These are phyloP conservation scores for Nannochloris sp. DNA, from an alignment of 139 green algal species.

Conservation along the genomic window DNA sequence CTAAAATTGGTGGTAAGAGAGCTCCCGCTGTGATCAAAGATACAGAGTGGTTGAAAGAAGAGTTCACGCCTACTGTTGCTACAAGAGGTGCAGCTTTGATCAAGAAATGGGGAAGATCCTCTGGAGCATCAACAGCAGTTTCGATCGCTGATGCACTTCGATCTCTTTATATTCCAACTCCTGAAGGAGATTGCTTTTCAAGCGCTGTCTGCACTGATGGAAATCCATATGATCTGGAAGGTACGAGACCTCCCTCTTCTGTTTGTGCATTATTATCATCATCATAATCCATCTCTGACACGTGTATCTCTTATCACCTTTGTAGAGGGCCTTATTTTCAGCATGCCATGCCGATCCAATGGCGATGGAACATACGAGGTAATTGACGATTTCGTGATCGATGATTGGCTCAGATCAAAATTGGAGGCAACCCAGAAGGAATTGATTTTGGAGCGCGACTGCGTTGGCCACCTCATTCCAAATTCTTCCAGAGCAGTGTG, in stretches of 20 bases:
- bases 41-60: constrained; percentile 60
- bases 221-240: constrained; percentile 80
- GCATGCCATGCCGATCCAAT: constrained; percentile 71
- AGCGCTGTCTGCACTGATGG: constrained; percentile 67
- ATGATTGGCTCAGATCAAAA: constrained; percentile 71
- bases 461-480: constrained; percentile 73
- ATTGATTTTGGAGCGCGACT: constrained; percentile 76
- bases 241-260: neutral
- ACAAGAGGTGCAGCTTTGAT: constrained; percentile 81
- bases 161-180: constrained; percentile 67
- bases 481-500: constrained; percentile 46
- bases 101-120: constrained; percentile 89
- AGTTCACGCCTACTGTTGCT: constrained; percentile 76
- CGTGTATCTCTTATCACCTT: neutral
- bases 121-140: constrained; percentile 81
- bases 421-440: constrained; percentile 65
- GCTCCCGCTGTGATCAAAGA: constrained; percentile 71
- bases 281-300: neutral
- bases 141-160: constrained; percentile 81
- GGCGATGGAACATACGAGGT: constrained; percentile 85
- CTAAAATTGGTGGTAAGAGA: constrained; percentile 67
- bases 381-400: constrained; percentile 64
- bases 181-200: constrained; percentile 83
- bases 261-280: neutral
- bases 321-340: constrained; percentile 76